Conservation (phyloP, 257 asterid species). For the Solanum ahanhuiri region DNA sequence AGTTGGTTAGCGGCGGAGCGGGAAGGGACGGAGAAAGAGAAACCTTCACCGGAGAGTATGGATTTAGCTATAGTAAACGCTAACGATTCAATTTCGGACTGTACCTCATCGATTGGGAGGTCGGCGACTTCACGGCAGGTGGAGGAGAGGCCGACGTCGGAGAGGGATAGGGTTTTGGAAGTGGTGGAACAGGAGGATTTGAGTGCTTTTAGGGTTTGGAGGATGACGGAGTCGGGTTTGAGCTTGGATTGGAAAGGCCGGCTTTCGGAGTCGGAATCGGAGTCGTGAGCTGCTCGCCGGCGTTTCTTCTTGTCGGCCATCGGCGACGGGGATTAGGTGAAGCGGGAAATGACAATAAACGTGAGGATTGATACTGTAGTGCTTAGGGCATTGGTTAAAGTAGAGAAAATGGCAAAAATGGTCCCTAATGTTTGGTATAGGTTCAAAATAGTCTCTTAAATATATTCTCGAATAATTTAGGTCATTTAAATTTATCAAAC, state of each 20-base stretch:
- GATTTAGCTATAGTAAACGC: conserved; percentile 58
- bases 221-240: conserved; percentile 50
- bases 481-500: not conserved
- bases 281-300: conserved; percentile 37
- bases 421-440: not conserved
- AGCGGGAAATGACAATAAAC: not conserved
- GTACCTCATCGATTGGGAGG: conserved; percentile 61
- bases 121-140: conserved; percentile 74
- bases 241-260: conserved; percentile 51
- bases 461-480: not conserved
- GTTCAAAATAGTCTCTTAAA: not conserved
- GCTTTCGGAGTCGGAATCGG: conserved; percentile 41
- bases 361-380: not conserved
- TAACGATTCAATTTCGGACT: conserved; percentile 49
- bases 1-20: conserved; percentile 24
- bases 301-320: conserved; percentile 64
- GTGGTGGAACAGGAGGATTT: conserved; percentile 22
- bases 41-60: conserved; percentile 64
- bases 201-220: conserved; percentile 39
- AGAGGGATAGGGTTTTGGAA: conserved; percentile 38
- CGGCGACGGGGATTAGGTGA: not conserved
- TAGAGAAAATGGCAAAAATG: not conserved
- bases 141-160: conserved; percentile 62
- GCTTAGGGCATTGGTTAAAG: not conserved
- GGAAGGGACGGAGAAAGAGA: conserved; percentile 71